A percentile compares a stretch with the other conserved stretches of the same genome.
phyloP scores from a whole-genome alignment of 768 basidiomycete species.

The Lentinula sp. region DNA sequence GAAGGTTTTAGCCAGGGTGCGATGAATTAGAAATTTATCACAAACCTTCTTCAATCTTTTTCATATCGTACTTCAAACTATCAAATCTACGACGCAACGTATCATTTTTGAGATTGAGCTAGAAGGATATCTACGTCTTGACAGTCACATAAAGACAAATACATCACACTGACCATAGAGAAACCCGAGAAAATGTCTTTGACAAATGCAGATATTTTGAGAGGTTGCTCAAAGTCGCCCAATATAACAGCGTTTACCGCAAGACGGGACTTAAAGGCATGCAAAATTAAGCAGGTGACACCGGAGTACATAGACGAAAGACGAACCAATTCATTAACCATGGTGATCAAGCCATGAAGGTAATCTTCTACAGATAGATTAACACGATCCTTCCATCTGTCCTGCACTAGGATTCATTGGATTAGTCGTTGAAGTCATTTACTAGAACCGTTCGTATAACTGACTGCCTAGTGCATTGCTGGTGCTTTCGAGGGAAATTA shows the following conservation, averaged over 20 bases:
- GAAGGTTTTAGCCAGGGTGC: slow-evolving; percentile 2
- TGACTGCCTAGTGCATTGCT: slow-evolving; percentile 62
- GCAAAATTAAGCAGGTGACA: neutral
- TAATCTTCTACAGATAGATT: slow-evolving; percentile 71
- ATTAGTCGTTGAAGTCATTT: neutral
- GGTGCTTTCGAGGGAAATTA: slow-evolving; percentile 51
- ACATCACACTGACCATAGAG: slow-evolving; percentile 55
- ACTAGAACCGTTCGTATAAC: slow-evolving; percentile 14
- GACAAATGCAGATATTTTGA: slow-evolving; percentile 72
- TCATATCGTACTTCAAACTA: slow-evolving; percentile 80
- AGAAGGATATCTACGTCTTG: slow-evolving; percentile 1
- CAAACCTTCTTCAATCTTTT: slow-evolving; percentile 83
- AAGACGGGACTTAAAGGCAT: slow-evolving; percentile 58
- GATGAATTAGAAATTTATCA: neutral
- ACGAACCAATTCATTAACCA: slow-evolving; percentile 76
- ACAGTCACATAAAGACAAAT: neutral
- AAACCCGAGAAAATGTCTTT: slow-evolving; percentile 83
- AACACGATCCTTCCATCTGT: slow-evolving; percentile 65
- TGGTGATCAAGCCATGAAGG: slow-evolving; percentile 69
- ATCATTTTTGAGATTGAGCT: slow-evolving; percentile 85
- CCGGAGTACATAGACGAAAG: neutral
- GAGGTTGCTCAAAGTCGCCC: slow-evolving; percentile 73
- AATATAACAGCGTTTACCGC: slow-evolving; percentile 80
- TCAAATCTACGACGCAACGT: slow-evolving; percentile 70
- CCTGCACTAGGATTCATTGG: slow-evolving; percentile 40